Evolutionary conservation across 1,139 yeast genomes (phyloP), one percentile per base, ranked within the genome.

Genomic region (Geotrichum armillariae): DNA sequence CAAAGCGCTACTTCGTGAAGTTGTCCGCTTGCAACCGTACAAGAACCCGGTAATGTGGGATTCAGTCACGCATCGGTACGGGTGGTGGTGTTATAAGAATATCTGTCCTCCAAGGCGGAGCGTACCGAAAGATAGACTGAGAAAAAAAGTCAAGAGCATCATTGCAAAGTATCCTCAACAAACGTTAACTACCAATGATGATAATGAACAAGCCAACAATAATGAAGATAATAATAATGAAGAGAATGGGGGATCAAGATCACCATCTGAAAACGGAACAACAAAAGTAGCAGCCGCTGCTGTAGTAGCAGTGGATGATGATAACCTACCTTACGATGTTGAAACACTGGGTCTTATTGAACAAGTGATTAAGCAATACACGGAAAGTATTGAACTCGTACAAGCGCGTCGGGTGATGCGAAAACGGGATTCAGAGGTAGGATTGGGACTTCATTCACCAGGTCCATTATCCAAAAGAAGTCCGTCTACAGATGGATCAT

Each of bases 41-140:
- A 49, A 48, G 37, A 41, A 52, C 36, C 50, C 54, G 3, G 32
- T 39, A 18, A 33, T 52, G 54, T 52, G 54, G 54, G 54, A 52
- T 25, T 46, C 50, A 6, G 54, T 52, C 32, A 52, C 54, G 11
- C 43, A 52, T 25, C 33, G 50, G 8, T 52, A 52, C 36, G 51
- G 54, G 16, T 52, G 54, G 54, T 52, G 54, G 54, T 52, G 54
- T 35, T 52, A 48, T 22, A 33, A 45, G 29, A 31, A 52, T 18
- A 48, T 52, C 25, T 21, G 37, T 31, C 54, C 54, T 18, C 29
- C 51, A 9, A 42, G 54, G 7, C 42, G 50, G 20, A 43, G 37
- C 25, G 54, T 52, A 12, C 54, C 54, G 23, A 52, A 52, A 37
- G 52, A 52, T 36, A 41, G 54, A n/a, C 36, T 52, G 17, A 31